These are phyloP conservation scores for Gossypium rotundifolium DNA, from an alignment of 345 rosid species.

Conservation along the genomic window DNA sequence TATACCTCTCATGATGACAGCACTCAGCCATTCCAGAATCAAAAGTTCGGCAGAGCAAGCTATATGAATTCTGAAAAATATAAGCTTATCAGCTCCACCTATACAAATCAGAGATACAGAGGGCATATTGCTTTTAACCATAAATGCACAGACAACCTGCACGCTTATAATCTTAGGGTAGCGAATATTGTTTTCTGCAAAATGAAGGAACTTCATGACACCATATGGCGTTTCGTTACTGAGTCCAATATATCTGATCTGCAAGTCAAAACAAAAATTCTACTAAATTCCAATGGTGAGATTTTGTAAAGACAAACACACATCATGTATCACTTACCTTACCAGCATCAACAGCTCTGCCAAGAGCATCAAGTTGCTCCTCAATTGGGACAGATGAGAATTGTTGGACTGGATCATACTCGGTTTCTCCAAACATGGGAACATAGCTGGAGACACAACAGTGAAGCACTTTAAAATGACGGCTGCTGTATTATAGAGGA, in stretches of 20 bases:
- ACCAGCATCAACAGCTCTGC: slow-evolving; percentile 44
- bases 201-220: slow-evolving; percentile 45
- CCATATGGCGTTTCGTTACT: slow-evolving; percentile 67
- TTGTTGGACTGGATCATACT: slow-evolving; percentile 41
- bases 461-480: slow-evolving; percentile 5
- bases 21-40: slow-evolving; percentile 58
- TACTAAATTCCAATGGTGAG: neutral
- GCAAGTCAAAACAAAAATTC: slow-evolving; percentile 7
- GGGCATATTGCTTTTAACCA: neutral
- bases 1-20: slow-evolving; percentile 59
- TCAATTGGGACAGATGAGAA: slow-evolving; percentile 37
- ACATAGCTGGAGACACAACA: slow-evolving; percentile 34
- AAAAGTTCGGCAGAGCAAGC: slow-evolving; percentile 53
- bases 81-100: slow-evolving; percentile 12
- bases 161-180: slow-evolving; percentile 39
- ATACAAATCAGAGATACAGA: neutral
- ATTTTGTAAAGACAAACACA: neutral
- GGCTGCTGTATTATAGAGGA: neutral
- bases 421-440: slow-evolving; percentile 60
- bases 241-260: slow-evolving; percentile 57
- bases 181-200: slow-evolving; percentile 32
- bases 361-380: slow-evolving; percentile 57
- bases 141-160: slow-evolving; percentile 36
- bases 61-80: slow-evolving; percentile 40
- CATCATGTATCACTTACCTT: slow-evolving; percentile 29